Conservation (phyloP, 257 asterid genomes). For the Lycium barbarum region DNA sequence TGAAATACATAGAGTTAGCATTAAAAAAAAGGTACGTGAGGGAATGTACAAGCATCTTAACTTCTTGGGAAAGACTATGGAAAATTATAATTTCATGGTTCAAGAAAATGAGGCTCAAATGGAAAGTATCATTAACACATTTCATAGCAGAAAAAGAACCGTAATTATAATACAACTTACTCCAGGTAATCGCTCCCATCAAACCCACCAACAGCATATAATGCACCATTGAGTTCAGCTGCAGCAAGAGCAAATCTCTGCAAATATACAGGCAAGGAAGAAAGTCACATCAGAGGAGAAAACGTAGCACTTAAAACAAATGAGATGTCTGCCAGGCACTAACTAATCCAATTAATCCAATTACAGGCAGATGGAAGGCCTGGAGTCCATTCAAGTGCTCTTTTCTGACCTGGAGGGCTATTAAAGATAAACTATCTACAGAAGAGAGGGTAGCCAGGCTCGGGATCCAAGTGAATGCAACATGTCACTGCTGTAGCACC, state of each 20-base stretch:
- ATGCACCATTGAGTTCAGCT: slow-evolving; percentile 74
- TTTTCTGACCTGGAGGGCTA: too few species aligned
- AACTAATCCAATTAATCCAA: neutral
- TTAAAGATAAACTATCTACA: too few species aligned
- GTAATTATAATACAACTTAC: slow-evolving; percentile 53
- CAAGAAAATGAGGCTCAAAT: slow-evolving; percentile 2
- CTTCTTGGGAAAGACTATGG: neutral
- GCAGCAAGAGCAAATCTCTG: slow-evolving; percentile 88
- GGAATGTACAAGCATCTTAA: neutral
- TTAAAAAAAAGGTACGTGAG: neutral
- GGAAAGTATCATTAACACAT: neutral
- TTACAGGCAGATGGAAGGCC: slow-evolving; percentile 22
- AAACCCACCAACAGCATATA: slow-evolving; percentile 86
- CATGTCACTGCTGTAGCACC: too few species aligned
- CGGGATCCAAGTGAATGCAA: too few species aligned
- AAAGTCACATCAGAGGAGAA: slow-evolving; percentile 25
- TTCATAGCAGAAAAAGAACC: neutral
- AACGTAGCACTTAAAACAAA: slow-evolving; percentile 2
- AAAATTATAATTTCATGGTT: neutral
- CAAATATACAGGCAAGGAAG: slow-evolving; percentile 26
- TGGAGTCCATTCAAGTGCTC: neutral
- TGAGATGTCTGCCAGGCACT: slow-evolving; percentile 11
- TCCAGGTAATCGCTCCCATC: slow-evolving; percentile 66
- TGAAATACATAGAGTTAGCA: neutral
- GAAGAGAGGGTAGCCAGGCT: too few species aligned